Evolutionary conservation across 2,329 filamentous ascomycete genomes (phyloP).

Genomic region (Verticillium klebahnii): DNA sequence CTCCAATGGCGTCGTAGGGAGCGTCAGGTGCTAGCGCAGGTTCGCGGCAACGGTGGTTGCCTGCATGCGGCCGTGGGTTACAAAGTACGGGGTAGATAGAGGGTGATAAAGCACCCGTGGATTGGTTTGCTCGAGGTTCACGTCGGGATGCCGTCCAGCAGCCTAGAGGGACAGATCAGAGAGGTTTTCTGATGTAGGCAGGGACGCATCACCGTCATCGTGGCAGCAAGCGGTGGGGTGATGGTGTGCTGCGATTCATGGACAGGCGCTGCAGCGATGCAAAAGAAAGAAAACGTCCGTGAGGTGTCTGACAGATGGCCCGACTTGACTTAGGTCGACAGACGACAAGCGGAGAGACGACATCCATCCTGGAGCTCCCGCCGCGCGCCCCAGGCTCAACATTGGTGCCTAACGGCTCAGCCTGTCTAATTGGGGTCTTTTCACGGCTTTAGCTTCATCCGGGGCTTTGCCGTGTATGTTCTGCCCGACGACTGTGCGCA

Average conservation of each 20-base stretch:
- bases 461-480: neutral
- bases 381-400: neutral
- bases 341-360: neutral
- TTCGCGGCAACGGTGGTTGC: conserved; percentile 1
- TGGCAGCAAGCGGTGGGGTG: neutral
- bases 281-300: neutral
- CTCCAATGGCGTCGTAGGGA: neutral
- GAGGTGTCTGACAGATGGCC: neutral
- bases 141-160: neutral
- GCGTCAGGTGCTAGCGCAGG: conserved; percentile 1
- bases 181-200: too few relatives aligned
- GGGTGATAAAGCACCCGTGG: neutral
- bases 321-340: neutral
- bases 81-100: neutral
- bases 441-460: neutral
- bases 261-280: neutral
- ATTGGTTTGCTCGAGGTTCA: neutral
- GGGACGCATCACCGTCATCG: too few relatives aligned
- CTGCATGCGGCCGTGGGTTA: neutral
- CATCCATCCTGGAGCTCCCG: neutral
- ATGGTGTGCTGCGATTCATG: neutral
- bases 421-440: neutral
- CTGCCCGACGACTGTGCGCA: neutral
- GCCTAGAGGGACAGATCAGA: too few relatives aligned
- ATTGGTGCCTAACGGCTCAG: neutral